Evolutionary conservation across 805 yeast genomes (phyloP).

Genomic region (Hanseniaspora clermontiae): DNA sequence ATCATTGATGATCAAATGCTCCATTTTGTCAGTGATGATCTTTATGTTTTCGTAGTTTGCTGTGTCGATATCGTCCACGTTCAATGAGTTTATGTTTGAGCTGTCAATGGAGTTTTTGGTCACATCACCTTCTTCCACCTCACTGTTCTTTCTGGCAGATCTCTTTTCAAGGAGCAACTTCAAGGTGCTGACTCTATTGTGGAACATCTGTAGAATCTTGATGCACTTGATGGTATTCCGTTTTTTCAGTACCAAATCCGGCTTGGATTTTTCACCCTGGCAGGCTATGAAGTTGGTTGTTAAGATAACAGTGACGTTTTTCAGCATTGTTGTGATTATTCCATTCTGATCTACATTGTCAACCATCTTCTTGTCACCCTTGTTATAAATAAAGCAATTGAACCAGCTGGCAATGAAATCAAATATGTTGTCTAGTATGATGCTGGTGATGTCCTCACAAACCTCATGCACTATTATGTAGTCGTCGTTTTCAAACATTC

Average conservation of each 20-base stretch:
- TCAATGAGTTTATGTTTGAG: neutral
- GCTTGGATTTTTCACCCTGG: neutral
- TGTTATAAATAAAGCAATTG: neutral
- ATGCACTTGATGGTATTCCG: conserved; percentile 3
- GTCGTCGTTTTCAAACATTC: neutral
- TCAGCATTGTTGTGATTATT: neutral
- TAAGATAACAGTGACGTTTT: neutral
- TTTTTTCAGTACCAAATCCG: conserved; percentile 2
- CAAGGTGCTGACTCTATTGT: neutral
- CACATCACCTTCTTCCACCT: neutral
- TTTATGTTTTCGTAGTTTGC: neutral
- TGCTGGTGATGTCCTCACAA: conserved; percentile 1
- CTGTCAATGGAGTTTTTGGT: neutral
- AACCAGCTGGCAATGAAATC: conserved; percentile 5
- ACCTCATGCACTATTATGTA: neutral
- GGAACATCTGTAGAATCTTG: conserved; percentile 2
- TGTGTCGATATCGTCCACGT: neutral
- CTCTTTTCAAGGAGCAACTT: neutral
- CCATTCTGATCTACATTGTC: conserved; percentile 5
- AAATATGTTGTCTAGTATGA: neutral
- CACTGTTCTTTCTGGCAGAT: neutral
- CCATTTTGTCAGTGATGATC: neutral
- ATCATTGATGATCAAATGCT: conserved; percentile 1
- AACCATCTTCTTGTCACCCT: neutral
- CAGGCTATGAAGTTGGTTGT: conserved; percentile 7